Base-by-base conservation (phyloP, 2,329 filamentous ascomycete species). In the Bimuria novae-zelandiae region DNA sequence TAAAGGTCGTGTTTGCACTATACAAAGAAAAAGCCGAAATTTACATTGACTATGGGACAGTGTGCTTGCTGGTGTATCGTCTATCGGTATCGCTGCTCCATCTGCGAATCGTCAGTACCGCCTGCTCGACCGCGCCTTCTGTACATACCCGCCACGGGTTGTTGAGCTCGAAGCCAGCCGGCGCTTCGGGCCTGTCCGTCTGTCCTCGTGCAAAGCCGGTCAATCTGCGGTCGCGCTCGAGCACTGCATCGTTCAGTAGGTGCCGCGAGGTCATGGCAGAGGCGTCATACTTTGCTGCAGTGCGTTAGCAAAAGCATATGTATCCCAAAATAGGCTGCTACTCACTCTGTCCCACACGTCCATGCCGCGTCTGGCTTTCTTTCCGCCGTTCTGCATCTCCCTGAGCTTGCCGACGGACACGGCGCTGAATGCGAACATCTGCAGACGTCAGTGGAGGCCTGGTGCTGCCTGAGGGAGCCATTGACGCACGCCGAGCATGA, bases 301-400 rank as follows among this genome's bases (percentile, higher is more conserved):
- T 49, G 14, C 50, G 74, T 82, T 76, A 82, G 80, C 70, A 53
- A 54, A 27, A 39, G 25, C 30, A 55, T 52, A 46, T 56, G 56
- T 54, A 51, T 55, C 48, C 59, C 36, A 33, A 42, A 23, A 11
- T 4, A 37, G 8, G 1, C 17, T 32, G 22, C 33, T 42, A 76
- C 81, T 73, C 74, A 87, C 84, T 75, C 78, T 84, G 68, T 88
- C 85, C 85, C 85, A 88, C 61, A 78, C 76, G 72, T 87, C 85
- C 59, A 82, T 72, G 58, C 82, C 83, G 71, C 83, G 82, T 68
- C 85, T 78, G 42, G 76, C 74, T 68, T 79, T 78, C 79, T 88
- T 88, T 64, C 82, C 82, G 57, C 84, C 84, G 67, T 87, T 88
- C 67, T 83, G 78, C 72, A 82, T 82, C 69, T 82, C 77, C 75